Base-by-base conservation (phyloP, 371 early-diverging fungal genomes). In the Parasitella parasitica region DNA sequence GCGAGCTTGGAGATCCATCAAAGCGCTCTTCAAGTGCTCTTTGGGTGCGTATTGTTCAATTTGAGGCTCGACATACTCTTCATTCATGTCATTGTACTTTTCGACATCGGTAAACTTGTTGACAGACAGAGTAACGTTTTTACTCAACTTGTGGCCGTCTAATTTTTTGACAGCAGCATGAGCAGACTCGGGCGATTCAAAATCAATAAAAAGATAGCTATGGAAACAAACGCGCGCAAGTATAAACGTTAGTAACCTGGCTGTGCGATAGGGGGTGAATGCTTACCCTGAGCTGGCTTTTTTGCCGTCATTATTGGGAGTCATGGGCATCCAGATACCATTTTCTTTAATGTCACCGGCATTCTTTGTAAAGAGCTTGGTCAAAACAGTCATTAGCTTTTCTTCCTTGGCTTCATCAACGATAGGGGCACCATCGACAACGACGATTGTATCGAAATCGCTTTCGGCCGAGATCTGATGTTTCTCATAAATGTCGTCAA, bases 141-240 rank as follows among this genome's bases (percentile, higher is more conserved):
- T 92, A 83, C 93, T 94, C 74, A 98, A 75, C 66, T 83, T 86
- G 79, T 83, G 86, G 22, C 91, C 91, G 75, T 97, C 89, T 48
- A 87, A 81, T 55, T 82, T 75, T 70, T 89, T 89, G 66, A 97
- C 86, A 15, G 93, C 95, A 26, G 85, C 73, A 50, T 80, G 77
- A 18, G 97, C 98, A 70, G 90, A 86, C 73, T 93, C 93, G 11
- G 91, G 79, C 32, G 90, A 90, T 74, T 89, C 92, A 67, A 94
- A 97, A 70, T 97, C 97, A 59, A 98, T 82, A 67, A 97, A 98
- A 69, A 95, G 78, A 81, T 86, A 96, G 24, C 97, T 93, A 75
- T 18, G 55, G 26, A 56, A 36, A 48, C 15, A 55, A 20, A 41
- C 18, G 43, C 18, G 41, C 36, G 35, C 34, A 41, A 38, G n/a